Base-by-base conservation (phyloP, 1,284 basidiomycete genomes). In the Trichosporon coremiiforme region DNA sequence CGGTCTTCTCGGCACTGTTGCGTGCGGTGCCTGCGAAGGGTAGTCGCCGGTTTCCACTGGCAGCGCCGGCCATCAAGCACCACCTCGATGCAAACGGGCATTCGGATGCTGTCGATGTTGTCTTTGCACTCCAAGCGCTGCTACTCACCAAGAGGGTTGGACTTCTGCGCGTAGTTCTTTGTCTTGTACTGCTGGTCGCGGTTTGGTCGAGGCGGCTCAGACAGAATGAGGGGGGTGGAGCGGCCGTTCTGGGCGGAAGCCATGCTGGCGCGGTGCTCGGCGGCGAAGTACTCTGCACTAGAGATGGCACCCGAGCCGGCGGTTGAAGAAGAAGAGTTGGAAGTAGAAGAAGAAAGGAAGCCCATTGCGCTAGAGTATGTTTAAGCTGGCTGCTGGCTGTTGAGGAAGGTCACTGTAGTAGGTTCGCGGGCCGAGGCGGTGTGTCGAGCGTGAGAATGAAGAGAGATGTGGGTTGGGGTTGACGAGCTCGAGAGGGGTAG, bases 201-300 rank as follows among this genome's bases (percentile, higher is more conserved):
- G 57, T 60, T 60, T 60, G 57, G 57, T n/a, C 57, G 31, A 5
- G 57, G 57, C 4, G 57, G 20, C 29, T 60, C 57, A 25, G 57
- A 60, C 15, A 60, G 29, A 4, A 17, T 17, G 57, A 60, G 57
- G n/a, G 57, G 57, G 57, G 31, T 60, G 57, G 57, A 17, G 29
- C 31, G 57, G 12, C 57, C 57, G 17, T 31, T 33, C 29, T 60
- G 57, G 15, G 57, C 57, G 57, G 29, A 15, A 31, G 57, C 57
- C 57, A 60, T 60, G 57, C 57, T 60, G 29, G 57, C 57, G 31
- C 57, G 57, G 29, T 60, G 57, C 31, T 60, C 57, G 57, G 57
- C 57, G 57, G 57, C 57, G 8, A 60, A 60, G 57, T 60, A 60
- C 57, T 60, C 57, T 20, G 57, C 57, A 25, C 57, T 60, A 7